Evolutionary conservation across 2,329 filamentous ascomycete species (phyloP), one percentile per base, ranked within the genome.

Genomic region (Phyllosticta capitalensis): DNA sequence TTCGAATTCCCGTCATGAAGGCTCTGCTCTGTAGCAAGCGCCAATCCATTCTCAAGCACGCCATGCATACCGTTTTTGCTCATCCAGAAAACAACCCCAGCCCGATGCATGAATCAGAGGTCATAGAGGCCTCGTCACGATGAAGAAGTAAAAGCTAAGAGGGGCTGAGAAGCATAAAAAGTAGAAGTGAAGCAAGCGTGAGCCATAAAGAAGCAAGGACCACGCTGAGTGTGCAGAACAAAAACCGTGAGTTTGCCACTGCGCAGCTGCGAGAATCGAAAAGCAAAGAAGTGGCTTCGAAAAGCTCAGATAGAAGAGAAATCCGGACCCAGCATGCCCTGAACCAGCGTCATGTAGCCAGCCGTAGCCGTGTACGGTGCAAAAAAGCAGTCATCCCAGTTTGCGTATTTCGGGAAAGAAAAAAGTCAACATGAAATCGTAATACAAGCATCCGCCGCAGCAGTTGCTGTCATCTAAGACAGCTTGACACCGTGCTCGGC

Each of bases 61-160:
- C 38, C 14, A 3, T n/a, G 14, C 38, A 45, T 14, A 45, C 38
- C 12, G 17, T n/a, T 5, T 45, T n/a, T 45, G 14, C 38, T 45
- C 38, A n/a, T 45, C 38, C 17, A 45, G 17, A 45, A 45, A 45
- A n/a, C 51, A 24, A 45, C 50, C 50, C 48, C 54, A 59, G 51
- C 56, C 56, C 53, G 17, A 59, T 59, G 56, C 56, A 52, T 10
- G 12, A 54, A 59, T 59, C 56, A 38, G 52, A 51, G 50, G 56
- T 51, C 54, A 24, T 51, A 54, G 56, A 54, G 56, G 38, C 56
- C 21, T 51, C 56, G 3, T 59, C 56, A 14, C n/a, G 30, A 19
- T 50, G 49, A 4, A 49, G 52, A 59, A 59, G 38, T 33, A 19
- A 54, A 59, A 6, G 22, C 9, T 24, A 28, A 58, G 21, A n/a